phyloP scores from a whole-genome alignment of 805 yeast species.

The Grigorovia yakushimaensis region DNA sequence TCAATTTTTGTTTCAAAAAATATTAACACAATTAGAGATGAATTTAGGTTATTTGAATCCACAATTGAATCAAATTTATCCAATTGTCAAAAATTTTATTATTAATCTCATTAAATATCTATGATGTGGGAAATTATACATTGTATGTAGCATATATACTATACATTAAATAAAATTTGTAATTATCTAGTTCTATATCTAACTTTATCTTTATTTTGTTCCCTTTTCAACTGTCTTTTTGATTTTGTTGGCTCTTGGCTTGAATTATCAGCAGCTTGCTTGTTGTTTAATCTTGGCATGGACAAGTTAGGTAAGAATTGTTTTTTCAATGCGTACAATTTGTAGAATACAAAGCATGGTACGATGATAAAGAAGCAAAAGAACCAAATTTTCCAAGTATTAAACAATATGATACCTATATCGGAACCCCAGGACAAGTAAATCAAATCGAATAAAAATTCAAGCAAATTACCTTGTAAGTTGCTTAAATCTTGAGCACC shows the following conservation, averaged over 20 bases:
- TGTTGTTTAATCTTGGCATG: background rate
- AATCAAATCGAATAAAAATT: conserved; percentile 45
- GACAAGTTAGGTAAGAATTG: conserved; percentile 5
- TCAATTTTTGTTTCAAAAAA: conserved; percentile 33
- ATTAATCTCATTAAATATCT: background rate
- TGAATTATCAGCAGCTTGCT: conserved; percentile 2
- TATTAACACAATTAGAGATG: background rate
- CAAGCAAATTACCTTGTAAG: conserved; percentile 35
- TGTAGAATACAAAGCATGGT: conserved; percentile 37
- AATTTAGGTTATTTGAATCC: background rate
- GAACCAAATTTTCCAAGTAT: conserved; percentile 38
- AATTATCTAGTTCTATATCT: conserved; percentile 25
- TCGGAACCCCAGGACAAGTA: conserved; percentile 45
- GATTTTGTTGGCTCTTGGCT: conserved; percentile 20
- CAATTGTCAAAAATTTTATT: conserved; percentile 2
- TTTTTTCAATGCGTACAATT: conserved; percentile 24
- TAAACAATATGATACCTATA: conserved; percentile 35
- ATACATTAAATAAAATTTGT: background rate
- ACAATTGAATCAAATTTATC: conserved; percentile 3
- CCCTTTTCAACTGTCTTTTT: conserved; percentile 34
- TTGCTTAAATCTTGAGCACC: conserved; percentile 33
- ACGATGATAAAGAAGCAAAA: conserved; percentile 14
- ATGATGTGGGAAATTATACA: background rate
- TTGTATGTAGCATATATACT: no score
- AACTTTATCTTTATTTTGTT: conserved; percentile 31